Percentiles rank a stretch among this genome's conserved stretches.
Conservation (phyloP, 345 rosid genomes). For the Bruguiera sexangula region DNA sequence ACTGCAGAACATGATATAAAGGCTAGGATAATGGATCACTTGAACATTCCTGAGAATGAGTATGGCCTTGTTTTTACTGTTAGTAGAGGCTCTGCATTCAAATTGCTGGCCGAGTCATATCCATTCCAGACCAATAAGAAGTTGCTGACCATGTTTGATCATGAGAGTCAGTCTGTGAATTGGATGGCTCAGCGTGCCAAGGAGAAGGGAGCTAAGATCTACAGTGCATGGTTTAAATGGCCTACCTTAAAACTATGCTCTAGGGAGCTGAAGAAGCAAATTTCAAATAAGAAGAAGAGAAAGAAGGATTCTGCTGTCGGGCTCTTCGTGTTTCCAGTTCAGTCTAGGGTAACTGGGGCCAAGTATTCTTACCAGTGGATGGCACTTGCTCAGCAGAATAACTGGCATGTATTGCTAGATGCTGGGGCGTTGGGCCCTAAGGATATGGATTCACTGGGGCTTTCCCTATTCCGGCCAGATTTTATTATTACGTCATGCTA, state of each 20-base stretch:
- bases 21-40: constrained; percentile 73
- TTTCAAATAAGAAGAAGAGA: constrained; percentile 67
- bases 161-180: constrained; percentile 88
- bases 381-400: constrained; percentile 79
- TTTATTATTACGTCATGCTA: constrained; percentile 80
- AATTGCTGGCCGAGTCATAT: constrained; percentile 74
- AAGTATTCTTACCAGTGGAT: constrained; percentile 93
- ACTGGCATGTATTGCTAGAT: constrained; percentile 81
- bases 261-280: constrained; percentile 68
- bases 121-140: constrained; percentile 70
- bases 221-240: constrained; percentile 91
- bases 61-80: constrained; percentile 88
- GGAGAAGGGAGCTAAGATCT: constrained; percentile 78
- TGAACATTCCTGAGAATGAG: constrained; percentile 81
- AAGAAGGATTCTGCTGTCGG: constrained; percentile 79
- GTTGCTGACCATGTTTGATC: constrained; percentile 82
- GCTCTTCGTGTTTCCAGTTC: constrained; percentile 79
- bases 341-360: constrained; percentile 77
- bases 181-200: constrained; percentile 87
- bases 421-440: constrained; percentile 84
- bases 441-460: constrained; percentile 85
- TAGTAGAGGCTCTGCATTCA: constrained; percentile 87
- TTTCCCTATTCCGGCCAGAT: constrained; percentile 82
- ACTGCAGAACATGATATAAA: constrained; percentile 77
- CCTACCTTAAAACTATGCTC: constrained; percentile 80